These are phyloP conservation scores for Candida sphagnicola DNA, from an alignment of 805 yeast genomes.

Conservation along the genomic window DNA sequence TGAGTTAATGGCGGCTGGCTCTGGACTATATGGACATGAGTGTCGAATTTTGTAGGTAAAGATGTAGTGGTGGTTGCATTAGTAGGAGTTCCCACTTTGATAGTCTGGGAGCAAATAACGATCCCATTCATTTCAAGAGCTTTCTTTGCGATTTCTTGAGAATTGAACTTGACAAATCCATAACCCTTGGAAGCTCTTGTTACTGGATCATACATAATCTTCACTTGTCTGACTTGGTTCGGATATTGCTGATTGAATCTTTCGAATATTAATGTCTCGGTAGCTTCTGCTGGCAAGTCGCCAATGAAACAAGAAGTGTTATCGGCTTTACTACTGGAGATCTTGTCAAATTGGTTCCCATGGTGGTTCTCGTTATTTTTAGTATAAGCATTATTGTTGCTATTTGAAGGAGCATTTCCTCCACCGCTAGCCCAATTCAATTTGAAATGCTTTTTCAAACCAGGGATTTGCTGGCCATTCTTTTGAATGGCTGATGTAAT, in stretches of 20 bases:
- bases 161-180: conserved; percentile 80
- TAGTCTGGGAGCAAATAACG: conserved; percentile 66
- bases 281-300: conserved; percentile 70
- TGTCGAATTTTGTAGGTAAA: conserved; percentile 13
- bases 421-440: conserved; percentile 77
- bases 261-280: conserved; percentile 61
- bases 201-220: conserved; percentile 69
- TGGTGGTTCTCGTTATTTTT: not conserved
- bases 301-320: conserved; percentile 62
- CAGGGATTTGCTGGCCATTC: conserved; percentile 70
- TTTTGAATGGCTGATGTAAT: conserved; percentile 64
- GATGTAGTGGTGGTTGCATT: conserved; percentile 7
- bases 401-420: not conserved
- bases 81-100: conserved; percentile 58
- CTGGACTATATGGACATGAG: conserved; percentile 29
- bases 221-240: conserved; percentile 65
- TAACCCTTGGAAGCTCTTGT: conserved; percentile 77
- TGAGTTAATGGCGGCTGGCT: conserved; percentile 55
- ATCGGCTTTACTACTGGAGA: conserved; percentile 3
- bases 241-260: conserved; percentile 67
- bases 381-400: conserved; percentile 9
- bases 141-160: conserved; percentile 62
- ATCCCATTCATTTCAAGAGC: conserved; percentile 79
- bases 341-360: conserved; percentile 4
- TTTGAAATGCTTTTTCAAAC: conserved; percentile 56